These are phyloP conservation scores for Trichophyton rubrum DNA, from an alignment of 2,329 filamentous ascomycete species.

Conservation along the genomic window DNA sequence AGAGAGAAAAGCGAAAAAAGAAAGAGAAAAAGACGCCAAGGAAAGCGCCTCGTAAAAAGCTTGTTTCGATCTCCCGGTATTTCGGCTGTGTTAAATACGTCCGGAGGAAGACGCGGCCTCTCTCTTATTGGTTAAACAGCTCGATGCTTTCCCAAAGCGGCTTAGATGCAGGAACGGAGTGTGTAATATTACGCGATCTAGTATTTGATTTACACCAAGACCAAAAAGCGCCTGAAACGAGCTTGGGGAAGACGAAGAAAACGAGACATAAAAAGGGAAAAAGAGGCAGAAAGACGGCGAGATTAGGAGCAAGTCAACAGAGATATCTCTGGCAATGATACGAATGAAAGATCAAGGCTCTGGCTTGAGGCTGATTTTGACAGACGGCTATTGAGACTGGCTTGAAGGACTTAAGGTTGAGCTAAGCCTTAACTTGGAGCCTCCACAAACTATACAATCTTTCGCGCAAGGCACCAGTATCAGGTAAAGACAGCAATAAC, in stretches of 20 bases:
- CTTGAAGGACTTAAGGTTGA: neutral
- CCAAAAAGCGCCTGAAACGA: neutral
- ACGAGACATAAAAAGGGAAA: neutral
- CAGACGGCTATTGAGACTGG: no score
- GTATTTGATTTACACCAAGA: neutral
- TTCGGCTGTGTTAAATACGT: neutral
- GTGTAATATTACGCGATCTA: neutral
- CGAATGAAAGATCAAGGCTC: no score
- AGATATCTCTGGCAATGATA: neutral
- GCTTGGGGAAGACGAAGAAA: neutral
- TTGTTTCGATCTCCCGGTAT: neutral
- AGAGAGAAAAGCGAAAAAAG: neutral
- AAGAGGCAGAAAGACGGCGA: neutral
- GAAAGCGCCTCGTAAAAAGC: neutral
- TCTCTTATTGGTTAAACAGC: neutral
- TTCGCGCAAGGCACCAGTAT: no score
- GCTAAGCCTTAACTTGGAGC: neutral
- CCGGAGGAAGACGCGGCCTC: neutral
- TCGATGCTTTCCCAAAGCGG: neutral
- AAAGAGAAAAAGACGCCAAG: neutral
- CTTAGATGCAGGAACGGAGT: neutral
- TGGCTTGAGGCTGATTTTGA: no score
- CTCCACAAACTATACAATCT: no score
- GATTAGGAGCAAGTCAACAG: neutral
- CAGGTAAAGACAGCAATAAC: no score